Evolutionary conservation across 345 rosid species (phyloP).

Genomic region (Carallia brachiata): DNA sequence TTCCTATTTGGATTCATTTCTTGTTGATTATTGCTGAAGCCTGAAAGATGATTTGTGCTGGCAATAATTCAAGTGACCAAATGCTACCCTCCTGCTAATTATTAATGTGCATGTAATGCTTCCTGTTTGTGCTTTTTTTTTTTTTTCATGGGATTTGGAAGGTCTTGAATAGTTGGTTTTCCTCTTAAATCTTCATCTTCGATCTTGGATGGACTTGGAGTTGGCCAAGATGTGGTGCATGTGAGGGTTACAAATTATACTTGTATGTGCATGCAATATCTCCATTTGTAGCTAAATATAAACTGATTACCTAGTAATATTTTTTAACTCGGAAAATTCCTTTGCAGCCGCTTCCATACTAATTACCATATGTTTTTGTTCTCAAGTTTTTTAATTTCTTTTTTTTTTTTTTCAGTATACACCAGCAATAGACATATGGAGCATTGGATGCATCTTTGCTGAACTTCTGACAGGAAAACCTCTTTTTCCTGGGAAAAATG

Average conservation of each 20-base stretch:
- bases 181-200: not conserved
- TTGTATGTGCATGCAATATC: not conserved
- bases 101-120: too few species aligned
- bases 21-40: too few species aligned
- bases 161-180: not conserved
- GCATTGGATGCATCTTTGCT: constrained; percentile 95
- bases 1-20: too few species aligned
- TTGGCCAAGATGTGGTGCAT: not conserved
- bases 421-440: constrained; percentile 96
- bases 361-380: not conserved
- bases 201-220: not conserved
- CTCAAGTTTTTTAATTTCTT: constrained; percentile 13
- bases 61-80: too few species aligned
- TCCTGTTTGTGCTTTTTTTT: not conserved
- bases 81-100: too few species aligned
- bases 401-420: constrained; percentile 63
- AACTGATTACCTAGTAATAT: not conserved
- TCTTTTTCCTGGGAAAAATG: constrained; percentile 95
- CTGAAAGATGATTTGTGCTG: too few species aligned
- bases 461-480: constrained; percentile 95
- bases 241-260: not conserved
- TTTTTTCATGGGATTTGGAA: not conserved
- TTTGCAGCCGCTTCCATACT: not conserved
- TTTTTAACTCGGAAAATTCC: not conserved
- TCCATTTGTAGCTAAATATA: not conserved